A percentile compares a stretch with the other conserved stretches of the same genome.
phyloP scores from a whole-genome alignment of 176 grass and related monocot genomes.

The Lolium multiflorum region DNA sequence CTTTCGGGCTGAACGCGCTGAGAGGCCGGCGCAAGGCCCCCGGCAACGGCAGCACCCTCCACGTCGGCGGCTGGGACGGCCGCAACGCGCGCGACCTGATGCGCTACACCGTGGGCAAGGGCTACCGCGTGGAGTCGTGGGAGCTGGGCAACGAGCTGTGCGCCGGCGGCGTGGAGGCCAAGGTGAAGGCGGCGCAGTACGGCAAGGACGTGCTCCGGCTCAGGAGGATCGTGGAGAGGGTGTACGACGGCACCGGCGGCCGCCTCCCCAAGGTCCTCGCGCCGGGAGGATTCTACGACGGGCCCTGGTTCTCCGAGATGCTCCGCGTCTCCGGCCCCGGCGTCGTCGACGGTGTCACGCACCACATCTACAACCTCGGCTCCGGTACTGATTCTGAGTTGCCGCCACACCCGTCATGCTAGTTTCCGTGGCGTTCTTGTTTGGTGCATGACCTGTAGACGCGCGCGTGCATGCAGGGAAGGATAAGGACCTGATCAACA shows the following conservation, averaged over 20 bases:
- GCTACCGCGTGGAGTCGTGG: conserved; percentile 64
- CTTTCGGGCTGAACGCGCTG: conserved; percentile 71
- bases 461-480: conserved; percentile 37
- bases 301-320: conserved; percentile 64
- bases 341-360: conserved; percentile 60
- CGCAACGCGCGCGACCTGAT: conserved; percentile 62
- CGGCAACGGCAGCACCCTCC: conserved; percentile 31
- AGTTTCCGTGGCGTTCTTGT: background rate
- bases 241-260: conserved; percentile 41
- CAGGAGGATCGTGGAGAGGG: conserved; percentile 37
- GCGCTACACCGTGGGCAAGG: conserved; percentile 48
- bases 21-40: conserved; percentile 44
- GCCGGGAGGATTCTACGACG: conserved; percentile 64
- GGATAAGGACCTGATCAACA: conserved; percentile 45
- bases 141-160: conserved; percentile 73
- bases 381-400: conserved; percentile 29
- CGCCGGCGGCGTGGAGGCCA: conserved; percentile 53
- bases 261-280: conserved; percentile 49
- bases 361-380: conserved; percentile 79
- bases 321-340: conserved; percentile 51
- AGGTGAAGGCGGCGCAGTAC: conserved; percentile 52
- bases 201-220: conserved; percentile 48
- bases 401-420: background rate
- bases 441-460: background rate
- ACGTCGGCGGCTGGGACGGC: conserved; percentile 51